Conservation (phyloP, 2,329 filamentous ascomycete species). For the Cyanodermella asteris region DNA sequence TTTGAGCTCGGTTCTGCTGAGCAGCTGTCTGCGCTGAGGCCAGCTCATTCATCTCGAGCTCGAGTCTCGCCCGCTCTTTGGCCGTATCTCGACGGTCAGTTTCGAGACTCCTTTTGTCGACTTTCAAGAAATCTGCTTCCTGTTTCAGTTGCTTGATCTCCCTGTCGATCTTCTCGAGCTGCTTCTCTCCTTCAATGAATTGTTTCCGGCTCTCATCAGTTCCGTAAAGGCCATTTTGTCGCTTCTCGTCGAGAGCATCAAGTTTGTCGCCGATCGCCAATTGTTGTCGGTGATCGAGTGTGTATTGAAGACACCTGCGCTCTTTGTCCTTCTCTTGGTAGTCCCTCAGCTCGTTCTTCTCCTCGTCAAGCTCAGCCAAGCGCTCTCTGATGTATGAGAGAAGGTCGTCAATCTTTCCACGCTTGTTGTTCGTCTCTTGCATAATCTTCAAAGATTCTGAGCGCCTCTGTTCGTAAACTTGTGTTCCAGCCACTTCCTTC, state of each 20-base stretch:
- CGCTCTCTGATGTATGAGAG: conserved; percentile 82
- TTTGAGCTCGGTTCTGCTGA: conserved; percentile 48
- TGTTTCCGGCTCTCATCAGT: conserved; percentile 60
- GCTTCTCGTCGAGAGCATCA: conserved; percentile 60
- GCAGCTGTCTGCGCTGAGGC: conserved; percentile 62
- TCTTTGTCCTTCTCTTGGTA: conserved; percentile 93
- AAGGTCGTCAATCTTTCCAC: conserved; percentile 80
- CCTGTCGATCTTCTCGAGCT: conserved; percentile 52
- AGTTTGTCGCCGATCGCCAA: conserved; percentile 54
- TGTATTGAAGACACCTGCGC: conserved; percentile 78
- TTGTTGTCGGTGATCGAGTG: conserved; percentile 79
- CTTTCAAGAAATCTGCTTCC: conserved; percentile 60
- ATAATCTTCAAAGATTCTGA: conserved; percentile 91
- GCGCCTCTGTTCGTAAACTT: conserved; percentile 84
- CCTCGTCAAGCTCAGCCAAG: conserved; percentile 73
- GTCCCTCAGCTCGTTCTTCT: conserved; percentile 83
- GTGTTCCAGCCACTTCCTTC: conserved; percentile 95
- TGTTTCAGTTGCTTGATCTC: conserved; percentile 63
- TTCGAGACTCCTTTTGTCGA: conserved; percentile 73
- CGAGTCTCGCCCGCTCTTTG: conserved; percentile 60
- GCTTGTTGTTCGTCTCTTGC: conserved; percentile 87
- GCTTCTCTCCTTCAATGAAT: conserved; percentile 58
- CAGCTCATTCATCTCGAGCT: conserved; percentile 63
- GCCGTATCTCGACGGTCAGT: conserved; percentile 70
- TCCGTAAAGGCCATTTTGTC: conserved; percentile 63